Evolutionary conservation across 2,329 filamentous ascomycete genomes (phyloP), one percentile per base, ranked within the genome.

Genomic region (Fusarium cicatricum): DNA sequence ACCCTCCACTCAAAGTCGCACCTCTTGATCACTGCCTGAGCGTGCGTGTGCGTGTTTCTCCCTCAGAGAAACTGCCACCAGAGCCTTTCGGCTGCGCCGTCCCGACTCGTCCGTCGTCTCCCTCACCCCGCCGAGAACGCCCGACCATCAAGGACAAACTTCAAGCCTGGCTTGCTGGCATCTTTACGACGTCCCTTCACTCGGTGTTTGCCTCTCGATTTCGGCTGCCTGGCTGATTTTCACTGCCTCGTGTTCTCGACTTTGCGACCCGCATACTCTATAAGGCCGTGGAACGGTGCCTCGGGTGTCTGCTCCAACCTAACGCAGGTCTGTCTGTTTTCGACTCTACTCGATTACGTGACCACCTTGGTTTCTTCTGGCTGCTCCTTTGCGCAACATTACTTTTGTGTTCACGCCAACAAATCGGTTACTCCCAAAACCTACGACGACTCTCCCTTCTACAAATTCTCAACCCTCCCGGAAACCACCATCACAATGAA

Each of bases 401-500:
- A 14, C 15, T 17, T 31, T 12, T 17, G 47, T 32, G 19, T n/a
- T 43, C 14, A 44, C 15, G 33, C 34, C 32, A 9, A 9, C 14
- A 26, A 45, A 26, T 4, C 41, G 29, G 10, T 15, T 17, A n/a
- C n/a, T 19, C 23, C 32, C 17, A 17, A 16, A 23, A 41, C 21
- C 19, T 8, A 26, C 53, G n/a, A 41, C 41, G 11, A 32, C 38
- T 14, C 36, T 32, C 23, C 21, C 16, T 37, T 19, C 2, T 10
- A 16, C 21, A 36, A 6, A 19, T 31, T 39, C 19, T 17, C 17
- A 44, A 38, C 14, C 15, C 41, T n/a, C 19, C 34, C 34, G 12
- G 41, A 40, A 36, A 56, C 11, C 12, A 55, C 42, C 52, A 57
- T 46, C 72, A 78, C 70, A 47, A 93, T 93, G 90, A 90, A 89